Evolutionary conservation across 495 filamentous ascomycete species (phyloP), one percentile per base, ranked within the genome.

Genomic region (Emericellopsis terricola): DNA sequence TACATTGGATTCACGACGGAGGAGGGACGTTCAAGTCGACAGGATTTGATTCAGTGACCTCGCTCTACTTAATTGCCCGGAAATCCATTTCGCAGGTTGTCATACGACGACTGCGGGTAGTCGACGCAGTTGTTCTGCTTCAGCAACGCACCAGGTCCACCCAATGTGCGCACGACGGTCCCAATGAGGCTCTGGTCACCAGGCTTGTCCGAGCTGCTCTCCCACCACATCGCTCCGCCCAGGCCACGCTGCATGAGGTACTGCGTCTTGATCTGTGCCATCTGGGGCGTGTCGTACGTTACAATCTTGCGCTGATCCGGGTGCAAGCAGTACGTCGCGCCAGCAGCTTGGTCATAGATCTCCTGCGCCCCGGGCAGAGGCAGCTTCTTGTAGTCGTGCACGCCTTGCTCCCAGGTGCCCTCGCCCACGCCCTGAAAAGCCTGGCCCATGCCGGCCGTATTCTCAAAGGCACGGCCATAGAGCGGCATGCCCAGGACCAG

Each of bases 141-240:
- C 33, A 83, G 71, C 47, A 91, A 48, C 0, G 38, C 44, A 1
- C 39, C 41, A n/a, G 47, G 50, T 4, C 71, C 73, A 17, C 76
- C 61, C 1, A 71, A 32, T 4, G 52, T 56, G 8, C 67, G 64
- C 8, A 82, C 74, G 30, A 80, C 78, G 29, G 65, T 75, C 9
- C 58, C 65, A 35, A 91, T 81, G 54, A 89, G 42, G 47, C 80
- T 84, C 31, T 72, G 65, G 3, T 62, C 53, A 0, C 69, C 71
- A 2, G 44, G 47, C 53, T 76, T 81, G 51, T 94, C 87, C 3
- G 67, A 76, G 52, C 75, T 85, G 44, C 73, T 79, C 57, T 96
- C 87, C 86, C 87, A 96, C 85, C 84, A 94, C 86, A 94, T 96
- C 10, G 64, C 81, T 14, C 87, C 85, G 1, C 81, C 85, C 3